phyloP scores from a whole-genome alignment of 1,139 yeast species.

The Scheffersomyces stambukii region DNA sequence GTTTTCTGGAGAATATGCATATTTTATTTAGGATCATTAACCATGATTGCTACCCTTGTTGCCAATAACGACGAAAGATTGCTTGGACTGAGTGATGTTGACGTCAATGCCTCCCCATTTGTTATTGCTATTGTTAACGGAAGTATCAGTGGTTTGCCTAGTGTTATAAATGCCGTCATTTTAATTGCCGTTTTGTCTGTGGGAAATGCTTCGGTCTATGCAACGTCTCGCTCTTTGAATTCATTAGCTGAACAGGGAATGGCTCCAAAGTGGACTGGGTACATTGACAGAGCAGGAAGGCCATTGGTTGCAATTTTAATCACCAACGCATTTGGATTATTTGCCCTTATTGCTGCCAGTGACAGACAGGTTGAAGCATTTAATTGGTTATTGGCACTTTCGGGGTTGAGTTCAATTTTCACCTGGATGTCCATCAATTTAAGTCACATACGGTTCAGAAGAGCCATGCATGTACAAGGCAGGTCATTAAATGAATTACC shows the following conservation, averaged over 20 bases:
- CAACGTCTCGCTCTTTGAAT: conserved; percentile 39
- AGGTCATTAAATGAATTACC: conserved; percentile 28
- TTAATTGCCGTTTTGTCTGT: conserved; percentile 40
- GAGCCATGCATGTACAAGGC: conserved; percentile 24
- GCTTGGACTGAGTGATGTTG: conserved; percentile 17
- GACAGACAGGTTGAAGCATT: conserved; percentile 28
- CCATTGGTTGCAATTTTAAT: conserved; percentile 39
- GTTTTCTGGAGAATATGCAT: conserved; percentile 43
- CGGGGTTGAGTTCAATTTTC: conserved; percentile 34
- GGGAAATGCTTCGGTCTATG: conserved; percentile 44
- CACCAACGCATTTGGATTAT: conserved; percentile 33
- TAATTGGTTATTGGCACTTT: conserved; percentile 33
- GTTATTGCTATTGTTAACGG: conserved; percentile 47
- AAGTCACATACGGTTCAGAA: conserved; percentile 32
- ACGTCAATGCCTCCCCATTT: conserved; percentile 21
- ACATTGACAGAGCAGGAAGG: conserved; percentile 39
- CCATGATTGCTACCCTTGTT: conserved; percentile 35
- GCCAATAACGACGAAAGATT: conserved; percentile 29
- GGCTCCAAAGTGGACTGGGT: conserved; percentile 36
- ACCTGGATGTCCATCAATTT: conserved; percentile 34
- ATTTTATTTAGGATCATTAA: conserved; percentile 36
- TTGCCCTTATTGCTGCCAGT: conserved; percentile 38
- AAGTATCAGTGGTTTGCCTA: conserved; percentile 44
- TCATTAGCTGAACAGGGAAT: conserved; percentile 41
- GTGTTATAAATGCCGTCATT: conserved; percentile 43